These are phyloP conservation scores for Geosiphon pyriformis DNA, from an alignment of 192 early-diverging fungal species.

Conservation along the genomic window DNA sequence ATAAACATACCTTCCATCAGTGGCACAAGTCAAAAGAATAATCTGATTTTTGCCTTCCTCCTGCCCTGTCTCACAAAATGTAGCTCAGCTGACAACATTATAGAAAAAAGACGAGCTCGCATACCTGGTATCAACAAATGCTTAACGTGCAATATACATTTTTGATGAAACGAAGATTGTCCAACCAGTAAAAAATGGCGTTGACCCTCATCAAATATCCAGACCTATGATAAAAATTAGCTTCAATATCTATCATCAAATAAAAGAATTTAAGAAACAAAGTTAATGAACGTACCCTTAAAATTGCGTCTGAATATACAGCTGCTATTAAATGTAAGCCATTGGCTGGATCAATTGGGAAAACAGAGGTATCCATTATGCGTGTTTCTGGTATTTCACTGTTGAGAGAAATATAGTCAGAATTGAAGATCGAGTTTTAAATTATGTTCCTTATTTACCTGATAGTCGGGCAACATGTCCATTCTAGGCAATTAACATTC, in stretches of 20 bases:
- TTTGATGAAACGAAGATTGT: constrained; percentile 47
- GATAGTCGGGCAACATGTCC: constrained; percentile 38
- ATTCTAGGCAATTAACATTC: constrained; percentile 42
- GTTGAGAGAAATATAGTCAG: constrained; percentile 19
- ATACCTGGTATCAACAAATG: constrained; percentile 33
- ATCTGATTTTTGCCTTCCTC: constrained; percentile 28
- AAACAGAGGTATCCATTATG: constrained; percentile 69
- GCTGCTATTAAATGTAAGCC: constrained; percentile 55
- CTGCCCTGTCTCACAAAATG: constrained; percentile 1
- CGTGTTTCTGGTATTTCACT: constrained; percentile 59
- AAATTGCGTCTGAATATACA: constrained; percentile 67
- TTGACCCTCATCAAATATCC: constrained; percentile 54
- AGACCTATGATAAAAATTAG: constrained; percentile 33
- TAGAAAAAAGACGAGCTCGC: neutral
- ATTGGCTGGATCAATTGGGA: constrained; percentile 19
- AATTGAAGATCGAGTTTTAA: no score
- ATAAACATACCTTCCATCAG: constrained; percentile 38
- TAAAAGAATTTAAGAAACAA: neutral
- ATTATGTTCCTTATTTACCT: no score
- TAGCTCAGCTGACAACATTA: neutral
- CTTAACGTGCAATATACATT: constrained; percentile 60
- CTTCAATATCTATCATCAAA: neutral
- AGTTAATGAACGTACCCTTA: constrained; percentile 34
- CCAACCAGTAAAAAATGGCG: constrained; percentile 44
- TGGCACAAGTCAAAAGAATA: constrained; percentile 50